Percentiles rank a stretch among this genome's conserved stretches.
phyloP scores from a whole-genome alignment of 768 basidiomycete species.

The Psilocybe tampanensis region DNA sequence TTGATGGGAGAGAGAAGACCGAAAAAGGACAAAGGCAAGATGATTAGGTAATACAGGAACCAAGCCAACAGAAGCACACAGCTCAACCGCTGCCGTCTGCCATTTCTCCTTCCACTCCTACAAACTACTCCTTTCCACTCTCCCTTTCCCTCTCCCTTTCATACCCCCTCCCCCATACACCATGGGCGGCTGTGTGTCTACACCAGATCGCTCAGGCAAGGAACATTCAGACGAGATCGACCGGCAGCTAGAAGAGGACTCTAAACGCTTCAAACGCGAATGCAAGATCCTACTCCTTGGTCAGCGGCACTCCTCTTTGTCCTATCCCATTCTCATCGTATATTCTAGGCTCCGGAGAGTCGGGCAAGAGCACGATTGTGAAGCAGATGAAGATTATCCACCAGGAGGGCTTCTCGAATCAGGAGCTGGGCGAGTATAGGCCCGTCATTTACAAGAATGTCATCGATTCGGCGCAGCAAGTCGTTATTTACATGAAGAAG shows the following conservation, averaged over 20 bases:
- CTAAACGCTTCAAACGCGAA: slow-evolving; percentile 77
- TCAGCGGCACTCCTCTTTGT: slow-evolving; percentile 33
- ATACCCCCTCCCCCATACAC: not conserved
- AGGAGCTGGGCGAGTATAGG: slow-evolving; percentile 77
- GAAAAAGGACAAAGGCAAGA: slow-evolving; percentile 8
- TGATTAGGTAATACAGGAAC: slow-evolving; percentile 7
- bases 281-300: slow-evolving; percentile 94
- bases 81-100: not conserved
- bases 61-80: not conserved
- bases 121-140: not conserved
- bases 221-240: slow-evolving; percentile 77
- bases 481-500: slow-evolving; percentile 86
- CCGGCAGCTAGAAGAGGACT: slow-evolving; percentile 84
- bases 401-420: slow-evolving; percentile 81
- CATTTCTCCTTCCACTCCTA: not conserved
- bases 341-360: slow-evolving; percentile 84
- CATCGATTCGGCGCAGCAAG: slow-evolving; percentile 84
- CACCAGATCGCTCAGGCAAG: slow-evolving; percentile 57
- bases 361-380: slow-evolving; percentile 93
- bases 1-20: not conserved
- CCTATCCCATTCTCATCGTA: not conserved
- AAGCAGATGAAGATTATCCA: slow-evolving; percentile 99
- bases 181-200: slow-evolving; percentile 75
- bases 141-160: not conserved
- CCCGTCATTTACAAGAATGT: slow-evolving; percentile 85